phyloP scores from a whole-genome alignment of 306 rosid genomes.

The Dryas alaskensis region DNA sequence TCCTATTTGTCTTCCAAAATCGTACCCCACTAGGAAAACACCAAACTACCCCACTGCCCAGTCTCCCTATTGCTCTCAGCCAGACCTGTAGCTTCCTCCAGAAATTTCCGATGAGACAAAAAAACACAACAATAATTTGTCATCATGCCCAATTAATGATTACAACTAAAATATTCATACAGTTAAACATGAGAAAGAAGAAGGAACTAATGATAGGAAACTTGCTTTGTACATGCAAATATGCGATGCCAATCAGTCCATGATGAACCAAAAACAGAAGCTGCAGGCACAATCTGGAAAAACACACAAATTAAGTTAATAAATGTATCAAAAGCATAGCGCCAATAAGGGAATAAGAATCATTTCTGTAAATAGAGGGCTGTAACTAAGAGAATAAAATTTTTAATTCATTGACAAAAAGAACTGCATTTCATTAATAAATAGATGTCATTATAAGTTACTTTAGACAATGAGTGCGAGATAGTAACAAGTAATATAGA shows the following conservation, averaged over 20 bases:
- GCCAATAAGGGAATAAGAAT: neutral
- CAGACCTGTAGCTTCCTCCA: no score
- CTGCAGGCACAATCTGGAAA: constrained; percentile 72
- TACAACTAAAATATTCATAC: neutral
- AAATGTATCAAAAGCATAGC: neutral
- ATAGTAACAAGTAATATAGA: neutral
- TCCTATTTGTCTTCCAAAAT: no score
- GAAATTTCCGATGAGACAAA: no score
- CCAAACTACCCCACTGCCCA: no score
- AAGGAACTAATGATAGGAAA: constrained; percentile 13
- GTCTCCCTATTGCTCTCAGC: no score
- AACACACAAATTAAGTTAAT: neutral
- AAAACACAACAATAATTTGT: neutral
- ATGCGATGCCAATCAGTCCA: constrained; percentile 82
- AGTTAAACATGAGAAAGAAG: constrained; percentile 16
- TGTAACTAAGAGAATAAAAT: neutral
- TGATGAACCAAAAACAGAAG: constrained; percentile 74
- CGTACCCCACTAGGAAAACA: no score
- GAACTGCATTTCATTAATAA: neutral
- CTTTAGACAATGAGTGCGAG: neutral
- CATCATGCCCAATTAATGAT: neutral
- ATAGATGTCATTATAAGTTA: neutral
- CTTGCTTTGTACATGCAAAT: constrained; percentile 68
- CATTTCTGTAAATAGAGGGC: neutral
- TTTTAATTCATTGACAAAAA: neutral